Percentiles rank a stretch among this genome's conserved stretches.
Conservation (phyloP, 2,329 filamentous ascomycete species). For the Coniochaeta hoffmannii region DNA sequence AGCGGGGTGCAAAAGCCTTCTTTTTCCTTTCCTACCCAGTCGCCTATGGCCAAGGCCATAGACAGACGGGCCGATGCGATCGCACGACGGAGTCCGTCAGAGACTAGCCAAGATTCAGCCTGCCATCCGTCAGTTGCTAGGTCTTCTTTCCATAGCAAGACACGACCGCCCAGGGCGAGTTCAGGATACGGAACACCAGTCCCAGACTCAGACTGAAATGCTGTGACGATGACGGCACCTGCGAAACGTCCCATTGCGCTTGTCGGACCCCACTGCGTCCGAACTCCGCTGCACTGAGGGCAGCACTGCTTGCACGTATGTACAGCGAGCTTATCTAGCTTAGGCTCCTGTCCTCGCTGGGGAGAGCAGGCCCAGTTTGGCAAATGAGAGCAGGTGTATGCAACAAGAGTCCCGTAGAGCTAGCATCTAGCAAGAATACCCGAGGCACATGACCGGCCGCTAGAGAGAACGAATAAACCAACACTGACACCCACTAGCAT, state of each 20-base stretch:
- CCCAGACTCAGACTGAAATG: not conserved
- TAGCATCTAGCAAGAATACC: not conserved
- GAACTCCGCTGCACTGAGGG: not conserved
- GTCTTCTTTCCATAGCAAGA: not conserved
- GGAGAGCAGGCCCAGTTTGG: not conserved
- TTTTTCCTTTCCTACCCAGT: not conserved
- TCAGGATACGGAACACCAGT: not conserved
- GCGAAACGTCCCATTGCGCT: not conserved
- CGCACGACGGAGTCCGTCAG: not conserved
- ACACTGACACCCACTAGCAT: too few relatives aligned
- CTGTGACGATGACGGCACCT: not conserved
- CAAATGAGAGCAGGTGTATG: not conserved
- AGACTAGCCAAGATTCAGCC: not conserved
- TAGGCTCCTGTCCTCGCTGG: not conserved
- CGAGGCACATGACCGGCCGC: too few relatives aligned
- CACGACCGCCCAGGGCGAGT: not conserved
- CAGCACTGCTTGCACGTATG: not conserved
- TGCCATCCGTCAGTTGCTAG: not conserved
- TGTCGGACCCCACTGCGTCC: not conserved
- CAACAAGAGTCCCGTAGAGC: not conserved
- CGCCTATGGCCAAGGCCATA: too few relatives aligned
- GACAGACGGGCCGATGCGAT: not conserved
- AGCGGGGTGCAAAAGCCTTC: not conserved
- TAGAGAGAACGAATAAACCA: too few relatives aligned
- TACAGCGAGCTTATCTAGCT: not conserved